Conservation (phyloP, 306 rosid species). For the Ochetophila trinervis region DNA sequence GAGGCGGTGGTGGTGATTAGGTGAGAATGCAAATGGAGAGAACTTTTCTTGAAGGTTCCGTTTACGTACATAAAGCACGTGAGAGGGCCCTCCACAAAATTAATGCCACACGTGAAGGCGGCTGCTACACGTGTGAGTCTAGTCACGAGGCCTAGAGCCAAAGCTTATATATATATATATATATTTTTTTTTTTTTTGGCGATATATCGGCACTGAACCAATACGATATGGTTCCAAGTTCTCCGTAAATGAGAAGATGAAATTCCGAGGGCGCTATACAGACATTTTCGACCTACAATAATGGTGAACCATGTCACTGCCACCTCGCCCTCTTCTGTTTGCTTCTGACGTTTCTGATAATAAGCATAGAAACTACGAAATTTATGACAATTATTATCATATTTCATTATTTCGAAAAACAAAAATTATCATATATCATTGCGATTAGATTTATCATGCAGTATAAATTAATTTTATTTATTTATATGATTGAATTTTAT, state of each 20-base stretch:
- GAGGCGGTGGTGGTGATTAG: background rate
- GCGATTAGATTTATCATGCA: too few relatives aligned
- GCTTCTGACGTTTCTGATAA: slow-evolving; percentile 16
- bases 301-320: slow-evolving; percentile 3
- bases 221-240: slow-evolving; percentile 20
- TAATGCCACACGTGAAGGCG: slow-evolving; percentile 29
- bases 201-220: background rate
- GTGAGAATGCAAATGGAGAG: background rate
- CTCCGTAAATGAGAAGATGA: slow-evolving; percentile 27
- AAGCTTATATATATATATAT: slow-evolving; percentile 5
- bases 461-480: too few relatives aligned
- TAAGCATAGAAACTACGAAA: background rate
- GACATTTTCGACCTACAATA: slow-evolving; percentile 1
- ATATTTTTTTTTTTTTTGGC: background rate
- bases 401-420: too few relatives aligned
- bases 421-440: too few relatives aligned
- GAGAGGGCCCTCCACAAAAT: slow-evolving; percentile 27
- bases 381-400: too few relatives aligned
- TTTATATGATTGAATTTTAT: too few relatives aligned
- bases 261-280: slow-evolving; percentile 12
- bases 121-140: slow-evolving; percentile 10
- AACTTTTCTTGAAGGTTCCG: slow-evolving; percentile 27
- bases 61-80: slow-evolving; percentile 40
- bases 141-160: background rate
- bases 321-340: background rate